These are phyloP conservation scores for Auriscalpium vulgare DNA, from an alignment of 768 basidiomycete species.

Conservation along the genomic window DNA sequence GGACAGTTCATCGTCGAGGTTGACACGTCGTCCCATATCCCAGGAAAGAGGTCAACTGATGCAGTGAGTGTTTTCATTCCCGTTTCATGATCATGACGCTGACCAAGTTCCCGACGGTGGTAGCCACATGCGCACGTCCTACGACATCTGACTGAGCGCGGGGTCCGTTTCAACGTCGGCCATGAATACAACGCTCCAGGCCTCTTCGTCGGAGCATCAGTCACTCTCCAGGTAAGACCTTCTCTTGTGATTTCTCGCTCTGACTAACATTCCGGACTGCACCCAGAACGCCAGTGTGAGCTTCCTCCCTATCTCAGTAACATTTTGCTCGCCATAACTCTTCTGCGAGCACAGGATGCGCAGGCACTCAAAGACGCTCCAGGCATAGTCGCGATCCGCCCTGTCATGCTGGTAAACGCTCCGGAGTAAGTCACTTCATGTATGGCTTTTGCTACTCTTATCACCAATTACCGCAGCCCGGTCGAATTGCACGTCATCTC, in stretches of 20 bases:
- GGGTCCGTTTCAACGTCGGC: neutral
- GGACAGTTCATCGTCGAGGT: neutral
- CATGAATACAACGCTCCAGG: neutral
- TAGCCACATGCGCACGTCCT: neutral
- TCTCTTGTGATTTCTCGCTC: slow-evolving; percentile 28
- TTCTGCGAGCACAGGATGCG: slow-evolving; percentile 31
- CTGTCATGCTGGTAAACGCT: slow-evolving; percentile 35
- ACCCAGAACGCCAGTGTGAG: no score
- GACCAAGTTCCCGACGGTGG: neutral
- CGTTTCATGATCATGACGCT: neutral
- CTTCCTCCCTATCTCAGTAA: no score
- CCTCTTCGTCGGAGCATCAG: neutral
- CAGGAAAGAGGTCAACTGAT: neutral
- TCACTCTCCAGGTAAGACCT: slow-evolving; percentile 34
- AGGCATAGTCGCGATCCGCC: slow-evolving; percentile 54
- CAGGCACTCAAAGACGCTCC: slow-evolving; percentile 32
- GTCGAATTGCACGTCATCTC: slow-evolving; percentile 34
- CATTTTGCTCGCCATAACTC: no score
- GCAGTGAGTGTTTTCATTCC: neutral
- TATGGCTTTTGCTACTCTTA: neutral
- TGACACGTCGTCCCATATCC: neutral
- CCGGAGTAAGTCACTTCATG: slow-evolving; percentile 30
- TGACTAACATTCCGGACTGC: no score
- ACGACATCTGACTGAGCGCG: neutral
- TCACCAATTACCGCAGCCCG: slow-evolving; percentile 26